phyloP scores from a whole-genome alignment of 805 yeast species.

The Tetrapisispora pingtungensis region DNA sequence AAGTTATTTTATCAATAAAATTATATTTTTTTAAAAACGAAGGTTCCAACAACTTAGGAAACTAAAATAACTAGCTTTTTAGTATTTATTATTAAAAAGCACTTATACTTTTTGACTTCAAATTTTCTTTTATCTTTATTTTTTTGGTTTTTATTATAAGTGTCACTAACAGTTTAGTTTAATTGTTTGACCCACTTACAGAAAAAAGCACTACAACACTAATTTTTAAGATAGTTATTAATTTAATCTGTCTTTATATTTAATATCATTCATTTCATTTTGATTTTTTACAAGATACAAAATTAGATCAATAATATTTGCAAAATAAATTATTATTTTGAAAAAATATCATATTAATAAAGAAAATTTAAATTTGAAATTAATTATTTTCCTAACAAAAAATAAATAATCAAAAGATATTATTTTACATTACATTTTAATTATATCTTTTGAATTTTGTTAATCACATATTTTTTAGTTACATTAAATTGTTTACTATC shows the following conservation, averaged over 20 bases:
- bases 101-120: background rate
- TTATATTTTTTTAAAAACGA: slow-evolving; percentile 1
- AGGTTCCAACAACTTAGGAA: slow-evolving; percentile 2
- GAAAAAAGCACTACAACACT: background rate
- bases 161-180: too few species aligned
- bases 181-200: background rate
- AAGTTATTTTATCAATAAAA: background rate
- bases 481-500: background rate
- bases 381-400: background rate
- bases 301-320: background rate
- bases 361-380: background rate
- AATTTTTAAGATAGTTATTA: slow-evolving; percentile 24
- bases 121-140: background rate
- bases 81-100: too few species aligned
- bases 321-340: background rate
- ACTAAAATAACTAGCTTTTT: background rate
- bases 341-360: background rate
- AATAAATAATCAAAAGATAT: background rate
- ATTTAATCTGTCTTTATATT: slow-evolving; percentile 24
- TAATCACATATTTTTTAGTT: background rate
- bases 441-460: background rate
- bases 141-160: background rate
- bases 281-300: background rate
- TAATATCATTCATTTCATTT: too few species aligned
- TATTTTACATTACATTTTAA: background rate